Evolutionary conservation across 805 yeast species (phyloP).

Genomic region (Kodamaea kakaduensis): DNA sequence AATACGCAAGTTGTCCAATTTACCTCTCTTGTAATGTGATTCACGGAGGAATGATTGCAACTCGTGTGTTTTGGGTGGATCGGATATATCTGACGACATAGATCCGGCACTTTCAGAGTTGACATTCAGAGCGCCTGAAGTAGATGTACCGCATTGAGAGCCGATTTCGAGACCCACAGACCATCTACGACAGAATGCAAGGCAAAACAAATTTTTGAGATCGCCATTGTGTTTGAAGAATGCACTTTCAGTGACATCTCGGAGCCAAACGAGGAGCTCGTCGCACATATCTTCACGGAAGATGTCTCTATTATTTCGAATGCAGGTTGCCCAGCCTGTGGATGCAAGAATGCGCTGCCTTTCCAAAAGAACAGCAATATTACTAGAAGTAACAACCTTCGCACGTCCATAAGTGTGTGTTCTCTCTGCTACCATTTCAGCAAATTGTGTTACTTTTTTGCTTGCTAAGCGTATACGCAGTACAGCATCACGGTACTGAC

Average conservation of each 20-base stretch:
- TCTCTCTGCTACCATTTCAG: slow-evolving; percentile 64
- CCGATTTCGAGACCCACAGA: slow-evolving; percentile 39
- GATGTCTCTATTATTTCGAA: slow-evolving; percentile 62
- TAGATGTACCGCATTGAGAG: background rate
- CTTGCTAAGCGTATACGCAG: slow-evolving; percentile 63
- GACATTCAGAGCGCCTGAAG: too few species aligned
- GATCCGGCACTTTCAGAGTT: too few species aligned
- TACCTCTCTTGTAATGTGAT: slow-evolving; percentile 26
- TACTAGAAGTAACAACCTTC: slow-evolving; percentile 54
- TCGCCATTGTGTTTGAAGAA: slow-evolving; percentile 46
- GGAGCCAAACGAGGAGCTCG: slow-evolving; percentile 65
- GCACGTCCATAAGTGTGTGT: slow-evolving; percentile 68
- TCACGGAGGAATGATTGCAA: background rate
- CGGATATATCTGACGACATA: too few species aligned
- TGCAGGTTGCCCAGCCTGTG: slow-evolving; percentile 64
- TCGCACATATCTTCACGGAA: slow-evolving; percentile 80
- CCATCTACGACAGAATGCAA: slow-evolving; percentile 63
- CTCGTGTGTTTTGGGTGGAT: too few species aligned
- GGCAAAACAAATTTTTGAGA: slow-evolving; percentile 49
- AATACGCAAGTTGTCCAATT: slow-evolving; percentile 33
- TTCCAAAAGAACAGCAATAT: slow-evolving; percentile 46
- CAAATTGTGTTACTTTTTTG: slow-evolving; percentile 58
- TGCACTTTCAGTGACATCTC: slow-evolving; percentile 52
- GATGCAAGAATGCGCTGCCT: slow-evolving; percentile 54
- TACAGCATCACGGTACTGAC: slow-evolving; percentile 71